Evolutionary conservation across 768 basidiomycete species (phyloP), one percentile per base, ranked within the genome.

Genomic region (Leucosporidium yakuticum): DNA sequence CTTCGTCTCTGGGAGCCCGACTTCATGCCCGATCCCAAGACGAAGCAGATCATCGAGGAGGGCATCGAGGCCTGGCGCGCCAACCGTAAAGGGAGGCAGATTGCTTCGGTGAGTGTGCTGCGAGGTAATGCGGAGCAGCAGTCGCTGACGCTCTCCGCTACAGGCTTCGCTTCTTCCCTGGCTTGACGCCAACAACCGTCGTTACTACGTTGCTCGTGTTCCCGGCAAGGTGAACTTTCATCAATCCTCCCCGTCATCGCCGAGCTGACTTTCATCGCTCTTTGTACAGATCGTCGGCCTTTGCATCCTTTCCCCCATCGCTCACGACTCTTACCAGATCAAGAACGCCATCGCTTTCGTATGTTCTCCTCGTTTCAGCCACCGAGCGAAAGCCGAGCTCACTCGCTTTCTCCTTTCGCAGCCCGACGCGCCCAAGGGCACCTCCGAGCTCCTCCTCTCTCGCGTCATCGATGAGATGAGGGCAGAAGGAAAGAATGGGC

Each of bases 1-100:
- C 27, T 67, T 8, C 44, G 58, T 23, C 61, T 71, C 31, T 62
- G 63, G 47, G 67, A 61, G 14, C 70, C 70, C 4, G 15, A 29
- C 0, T 68, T 47, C 25, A 1, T 49, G n/a, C 68, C 63, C 27
- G 60, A 63, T 14, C 65, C 64, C 4, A 60, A 61, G 6, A 44
- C 57, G 25, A 57, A 54, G 21, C 9, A 58, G 8, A 68, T 92
- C 27, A 65, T 69, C 32, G 71, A 73, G 32, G 53, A 44, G 2
- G 71, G 71, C 0, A 29, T 73, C 12, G 65, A 67, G 34, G 21
- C 48, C 25, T 73, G 71, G 71, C 67, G 66, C 27, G 27, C 31
- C 6, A 36, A 58, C 20, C 47, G 71, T 21, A 31, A 60, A 12
- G 71, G 71, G 5, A 73, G 54, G 4, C 71, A 73, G 60, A 73